Evolutionary conservation across 805 yeast genomes (phyloP).

Genomic region (Yamadazyma laniorum): DNA sequence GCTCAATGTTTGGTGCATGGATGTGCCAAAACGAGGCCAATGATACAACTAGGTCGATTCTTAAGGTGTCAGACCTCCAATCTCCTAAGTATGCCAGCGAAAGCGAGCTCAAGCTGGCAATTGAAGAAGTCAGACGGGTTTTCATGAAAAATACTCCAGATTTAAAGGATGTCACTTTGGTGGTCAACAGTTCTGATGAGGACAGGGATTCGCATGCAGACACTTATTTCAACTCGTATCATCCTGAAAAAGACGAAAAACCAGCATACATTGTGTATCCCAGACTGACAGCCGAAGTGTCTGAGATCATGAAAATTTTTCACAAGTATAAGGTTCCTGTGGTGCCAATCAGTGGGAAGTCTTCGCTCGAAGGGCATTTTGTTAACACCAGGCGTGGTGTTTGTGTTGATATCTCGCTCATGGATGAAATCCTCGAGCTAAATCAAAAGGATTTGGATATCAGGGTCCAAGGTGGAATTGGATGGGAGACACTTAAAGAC

Average conservation of each 20-base stretch:
- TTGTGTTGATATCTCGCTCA: constrained; percentile 55
- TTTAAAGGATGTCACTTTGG: constrained; percentile 17
- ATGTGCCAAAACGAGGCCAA: not conserved
- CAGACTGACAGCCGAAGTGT: constrained; percentile 62
- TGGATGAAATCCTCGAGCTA: constrained; percentile 56
- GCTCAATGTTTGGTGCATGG: constrained; percentile 6
- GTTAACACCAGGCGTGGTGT: constrained; percentile 67
- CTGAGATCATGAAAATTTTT: constrained; percentile 59
- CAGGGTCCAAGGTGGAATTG: constrained; percentile 74
- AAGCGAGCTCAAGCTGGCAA: constrained; percentile 20
- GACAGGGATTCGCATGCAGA: constrained; percentile 29
- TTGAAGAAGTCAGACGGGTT: constrained; percentile 19
- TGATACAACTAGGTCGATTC: constrained; percentile 13
- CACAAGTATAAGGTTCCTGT: constrained; percentile 63
- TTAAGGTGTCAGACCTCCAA: constrained; percentile 15
- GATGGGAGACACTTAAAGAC: constrained; percentile 65
- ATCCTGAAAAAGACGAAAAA: constrained; percentile 26
- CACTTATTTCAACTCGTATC: constrained; percentile 35
- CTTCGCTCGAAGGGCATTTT: constrained; percentile 81
- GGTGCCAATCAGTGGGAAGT: constrained; percentile 77
- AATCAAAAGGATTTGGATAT: constrained; percentile 68
- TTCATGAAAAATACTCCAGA: constrained; percentile 15
- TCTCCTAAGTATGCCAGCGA: constrained; percentile 25
- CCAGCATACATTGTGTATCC: constrained; percentile 57
- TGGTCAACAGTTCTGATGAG: constrained; percentile 23